Percentiles rank a stretch among this genome's conserved stretches.
Evolutionary conservation across 176 grass and related monocot species (phyloP).

Genomic region (Leersia perrieri): DNA sequence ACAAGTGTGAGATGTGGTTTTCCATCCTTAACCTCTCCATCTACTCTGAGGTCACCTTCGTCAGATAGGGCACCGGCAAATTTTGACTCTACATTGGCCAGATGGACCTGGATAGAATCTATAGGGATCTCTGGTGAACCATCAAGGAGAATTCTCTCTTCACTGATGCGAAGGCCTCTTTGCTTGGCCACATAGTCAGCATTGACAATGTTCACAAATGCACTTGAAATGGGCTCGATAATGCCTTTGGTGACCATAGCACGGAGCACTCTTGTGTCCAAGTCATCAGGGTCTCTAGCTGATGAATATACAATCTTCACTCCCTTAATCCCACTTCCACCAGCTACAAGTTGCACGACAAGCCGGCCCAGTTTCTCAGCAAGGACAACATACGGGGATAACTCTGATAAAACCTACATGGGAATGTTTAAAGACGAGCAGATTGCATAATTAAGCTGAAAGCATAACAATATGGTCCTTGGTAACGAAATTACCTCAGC

Average conservation of each 20-base stretch:
- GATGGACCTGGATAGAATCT: constrained; percentile 67
- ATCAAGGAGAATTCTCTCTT: constrained; percentile 63
- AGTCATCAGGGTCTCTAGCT: constrained; percentile 59
- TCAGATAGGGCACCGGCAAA: constrained; percentile 69
- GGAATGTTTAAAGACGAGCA: neutral
- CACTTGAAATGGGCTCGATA: constrained; percentile 69
- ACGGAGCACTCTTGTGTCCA: constrained; percentile 76
- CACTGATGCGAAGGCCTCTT: constrained; percentile 56
- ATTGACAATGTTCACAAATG: constrained; percentile 80
- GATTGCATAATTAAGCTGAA: constrained; percentile 1
- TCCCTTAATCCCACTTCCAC: constrained; percentile 60
- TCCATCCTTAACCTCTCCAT: constrained; percentile 72
- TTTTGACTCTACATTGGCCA: constrained; percentile 80
- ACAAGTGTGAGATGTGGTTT: constrained; percentile 63
- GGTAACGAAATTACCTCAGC: constrained; percentile 45
- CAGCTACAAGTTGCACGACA: constrained; percentile 81
- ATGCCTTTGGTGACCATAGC: constrained; percentile 79
- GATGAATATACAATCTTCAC: constrained; percentile 78
- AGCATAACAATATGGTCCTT: neutral
- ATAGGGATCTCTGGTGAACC: constrained; percentile 61
- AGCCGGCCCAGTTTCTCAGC: constrained; percentile 85
- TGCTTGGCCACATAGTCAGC: constrained; percentile 74
- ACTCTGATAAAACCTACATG: constrained; percentile 66
- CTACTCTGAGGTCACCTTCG: constrained; percentile 63
- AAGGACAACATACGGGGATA: constrained; percentile 64